Percentiles rank a stretch among this genome's conserved stretches.
Evolutionary conservation across 257 asterid species (phyloP).

Genomic region (Penstemon davidsonii): DNA sequence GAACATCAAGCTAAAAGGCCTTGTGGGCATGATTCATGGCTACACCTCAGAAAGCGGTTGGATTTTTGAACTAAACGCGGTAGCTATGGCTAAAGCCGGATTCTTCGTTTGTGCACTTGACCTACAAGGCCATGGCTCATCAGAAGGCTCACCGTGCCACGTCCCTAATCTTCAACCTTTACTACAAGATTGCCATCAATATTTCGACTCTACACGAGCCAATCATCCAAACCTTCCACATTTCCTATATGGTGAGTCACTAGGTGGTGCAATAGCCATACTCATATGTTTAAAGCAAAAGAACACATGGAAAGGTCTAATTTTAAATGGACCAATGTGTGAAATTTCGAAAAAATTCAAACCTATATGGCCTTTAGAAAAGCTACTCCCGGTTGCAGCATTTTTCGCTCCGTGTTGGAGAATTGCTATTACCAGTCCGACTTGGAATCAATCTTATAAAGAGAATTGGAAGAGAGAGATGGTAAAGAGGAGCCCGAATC

Average conservation of each 20-base stretch:
- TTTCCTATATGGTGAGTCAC: conserved; percentile 82
- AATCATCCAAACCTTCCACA: conserved; percentile 47
- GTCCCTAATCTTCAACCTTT: conserved; percentile 50
- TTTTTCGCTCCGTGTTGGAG: conserved; percentile 69
- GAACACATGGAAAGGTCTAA: conserved; percentile 63
- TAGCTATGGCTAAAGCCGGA: conserved; percentile 73
- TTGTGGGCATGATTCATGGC: conserved; percentile 82
- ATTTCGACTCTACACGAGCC: conserved; percentile 42
- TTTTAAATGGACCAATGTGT: conserved; percentile 77
- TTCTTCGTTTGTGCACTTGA: conserved; percentile 66
- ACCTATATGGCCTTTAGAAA: conserved; percentile 82
- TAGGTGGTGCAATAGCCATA: conserved; percentile 69
- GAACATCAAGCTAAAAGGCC: conserved; percentile 33
- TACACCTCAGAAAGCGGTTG: conserved; percentile 79
- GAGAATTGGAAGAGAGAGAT: conserved; percentile 65
- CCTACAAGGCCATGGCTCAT: conserved; percentile 78
- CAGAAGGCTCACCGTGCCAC: conserved; percentile 63
- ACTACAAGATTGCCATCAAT: conserved; percentile 55
- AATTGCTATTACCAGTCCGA: conserved; percentile 52
- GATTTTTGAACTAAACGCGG: conserved; percentile 74
- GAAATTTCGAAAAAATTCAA: conserved; percentile 61
- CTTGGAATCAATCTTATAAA: conserved; percentile 45
- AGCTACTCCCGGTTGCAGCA: conserved; percentile 58
- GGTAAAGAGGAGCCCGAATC: conserved; percentile 55
- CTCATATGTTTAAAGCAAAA: conserved; percentile 54